Base-by-base conservation (phyloP, 2,329 filamentous ascomycete species). In the Trichophaea hybrida region DNA sequence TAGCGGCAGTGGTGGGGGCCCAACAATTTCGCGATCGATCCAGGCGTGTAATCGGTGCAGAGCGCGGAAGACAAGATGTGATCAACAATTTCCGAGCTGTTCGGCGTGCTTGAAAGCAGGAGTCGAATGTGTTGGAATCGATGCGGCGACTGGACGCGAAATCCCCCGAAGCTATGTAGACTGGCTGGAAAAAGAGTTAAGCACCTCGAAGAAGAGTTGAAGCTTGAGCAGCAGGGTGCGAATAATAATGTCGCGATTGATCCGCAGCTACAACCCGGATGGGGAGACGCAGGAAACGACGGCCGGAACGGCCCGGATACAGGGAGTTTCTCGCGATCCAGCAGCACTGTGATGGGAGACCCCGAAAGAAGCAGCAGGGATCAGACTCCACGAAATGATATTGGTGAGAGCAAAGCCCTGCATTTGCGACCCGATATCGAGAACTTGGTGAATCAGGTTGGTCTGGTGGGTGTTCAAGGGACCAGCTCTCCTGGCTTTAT, bases 151-250 rank as follows among this genome's bases (percentile, higher is more conserved):
- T 7, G 67, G 67, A 17, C 56, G 67, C 55, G 66, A 68, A 48
- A 65, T 68, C n/a, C 67, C 67, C 5, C 56, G 67, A 33, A 68
- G 66, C 32, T 68, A 68, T 65, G 66, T 68, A 13, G 67, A 66
- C 33, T 66, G 66, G 61, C 37, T 68, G 50, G 67, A 68, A 57
- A 67, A 55, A 61, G 67, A n/a, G 66, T 68, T 13, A 63, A 62
- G 32, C 65, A 66, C 51, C 59, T 68, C 8, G 67, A 67, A 50
- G 46, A 54, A 46, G 62, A 59, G 17, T 49, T 65, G 58, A 61
- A 59, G 24, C 17, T 43, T 46, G 37, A 49, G 13, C 43, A 17
- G 10, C 43, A 8, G 52, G 48, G 13, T 37, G 35, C 31, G 53
- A 37, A 13, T 38, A 8, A 35, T 33, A 37, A 7, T 51, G 32